Base-by-base conservation (phyloP, 192 early-diverging fungal species). In the Mortierella antarctica region DNA sequence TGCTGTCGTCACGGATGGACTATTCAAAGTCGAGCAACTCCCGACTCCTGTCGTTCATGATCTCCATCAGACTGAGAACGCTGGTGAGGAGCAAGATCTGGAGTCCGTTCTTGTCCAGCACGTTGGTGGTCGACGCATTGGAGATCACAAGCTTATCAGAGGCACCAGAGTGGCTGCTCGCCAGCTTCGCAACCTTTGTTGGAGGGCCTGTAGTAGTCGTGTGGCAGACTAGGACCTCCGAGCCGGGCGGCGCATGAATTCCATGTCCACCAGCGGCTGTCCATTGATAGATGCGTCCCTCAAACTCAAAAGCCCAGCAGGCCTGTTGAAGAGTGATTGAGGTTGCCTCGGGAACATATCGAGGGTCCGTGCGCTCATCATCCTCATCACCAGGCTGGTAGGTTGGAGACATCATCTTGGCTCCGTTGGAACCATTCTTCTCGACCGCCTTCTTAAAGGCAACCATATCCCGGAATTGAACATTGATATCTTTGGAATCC, bases 381-480 rank as follows among this genome's bases (percentile, higher is more conserved):
- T 80, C 77, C 18, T 71, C 70, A 42, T 80, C 70, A 8, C 70
- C 59, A 23, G 77, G 59, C 6, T 71, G 70, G 47, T 54, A 63
- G 10, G 51, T 20, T 13, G 9, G n/a, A 0, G 77, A 65, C 17
- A 58, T 44, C 18, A 40, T 31, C 20, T 46, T 52, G 5, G 59
- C n/a, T 8, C 41, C 41, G 10, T 44, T 31, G 45, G 21, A 41
- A 2, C 49, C 58, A 17, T 72, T 80, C 59, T 80, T 80, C 60
- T 72, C 70, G 53, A 72, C 77, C 0, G 77, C 77, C 49, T 80
- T 80, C 54, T 80, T 80, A 60, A 80, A 80, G 15, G 77, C 77
- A 68, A 80, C 45, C 77, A 80, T 80, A 47, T 80, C 77, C 53
- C 77, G 77, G 70, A 80, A 72, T 41, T 80, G 77, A 44, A 80